Base-by-base conservation (phyloP, 768 basidiomycete genomes). In the Clitopilus hobsonii region DNA sequence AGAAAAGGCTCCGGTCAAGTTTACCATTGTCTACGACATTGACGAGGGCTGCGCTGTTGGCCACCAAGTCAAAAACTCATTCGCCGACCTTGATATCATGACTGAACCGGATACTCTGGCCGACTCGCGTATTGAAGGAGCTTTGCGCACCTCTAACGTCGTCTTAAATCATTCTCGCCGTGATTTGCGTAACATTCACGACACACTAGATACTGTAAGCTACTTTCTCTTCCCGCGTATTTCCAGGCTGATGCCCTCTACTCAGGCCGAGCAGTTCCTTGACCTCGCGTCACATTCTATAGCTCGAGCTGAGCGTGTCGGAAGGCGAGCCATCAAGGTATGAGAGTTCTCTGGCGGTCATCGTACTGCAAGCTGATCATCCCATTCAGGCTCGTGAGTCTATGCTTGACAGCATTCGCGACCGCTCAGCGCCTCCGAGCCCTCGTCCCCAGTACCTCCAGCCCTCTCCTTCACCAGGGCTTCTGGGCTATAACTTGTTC, bases 241-340 rank as follows among this genome's bases (percentile, higher is more conserved):
- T n/a, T n/a, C n/a, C 38, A 23, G 32, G 54, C 52, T 55, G 49
- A 32, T 32, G 30, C 38, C 20, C 23, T 60, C 53, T 49, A 27
- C 55, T n/a, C n/a, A 86, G 83, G 81, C 82, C 14, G 80, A 85
- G 49, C 74, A 84, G 56, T 78, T 82, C 62, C 74, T 85, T 54
- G 68, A 76, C 25, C 69, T 77, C 24, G 78, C 83, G 18, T 74
- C 76, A 56, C 80, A 81, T 52, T 81, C 78, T n/a, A 75, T 86
- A 25, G 71, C 75, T 27, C 76, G 84, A 52, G 76, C 80, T 3
- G 85, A 85, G 55, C 73, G 81, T 25, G 75, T 86, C 10, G 74
- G 83, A 22, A 78, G 74, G 54, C 72, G 79, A 54, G 81, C 80
- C 14, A 63, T 87, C 54, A 78, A 80, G 71, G 86, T 83, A 58